Conservation (phyloP, 306 rosid genomes). For the Betula pendula region DNA sequence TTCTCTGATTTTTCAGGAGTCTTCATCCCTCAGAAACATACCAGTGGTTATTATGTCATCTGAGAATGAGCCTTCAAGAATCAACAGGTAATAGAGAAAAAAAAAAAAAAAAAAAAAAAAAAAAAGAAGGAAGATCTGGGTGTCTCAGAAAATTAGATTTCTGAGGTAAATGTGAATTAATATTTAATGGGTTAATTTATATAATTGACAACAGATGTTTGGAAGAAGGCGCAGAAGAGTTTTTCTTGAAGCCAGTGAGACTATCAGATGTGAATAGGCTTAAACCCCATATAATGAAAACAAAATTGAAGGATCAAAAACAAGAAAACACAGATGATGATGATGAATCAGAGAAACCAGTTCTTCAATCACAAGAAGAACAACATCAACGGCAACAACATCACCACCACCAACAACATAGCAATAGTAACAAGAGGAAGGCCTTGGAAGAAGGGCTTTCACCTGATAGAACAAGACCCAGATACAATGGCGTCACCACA, state of each 20-base stretch:
- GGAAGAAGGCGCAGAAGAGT: constrained; percentile 96
- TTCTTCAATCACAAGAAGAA: constrained; percentile 23
- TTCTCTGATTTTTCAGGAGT: constrained; percentile 70
- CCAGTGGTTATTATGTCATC: constrained; percentile 98
- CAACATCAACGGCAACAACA: constrained; percentile 14
- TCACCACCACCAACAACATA: constrained; percentile 36
- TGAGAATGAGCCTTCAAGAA: constrained; percentile 93
- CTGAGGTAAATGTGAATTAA: constrained; percentile 13
- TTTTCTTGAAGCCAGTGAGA: constrained; percentile 90
- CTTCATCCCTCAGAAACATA: constrained; percentile 78
- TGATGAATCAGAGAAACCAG: constrained; percentile 33
- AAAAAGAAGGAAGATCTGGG: neutral
- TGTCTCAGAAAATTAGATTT: constrained; percentile 3
- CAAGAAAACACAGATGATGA: constrained; percentile 27
- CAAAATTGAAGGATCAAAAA: constrained; percentile 51
- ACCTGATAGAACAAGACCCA: constrained; percentile 83
- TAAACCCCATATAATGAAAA: constrained; percentile 71
- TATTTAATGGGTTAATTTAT: no score
- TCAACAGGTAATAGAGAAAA: constrained; percentile 52
- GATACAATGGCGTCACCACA: constrained; percentile 76
- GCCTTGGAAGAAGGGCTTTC: constrained; percentile 72
- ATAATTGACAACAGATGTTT: constrained; percentile 58
- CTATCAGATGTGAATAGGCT: constrained; percentile 68
- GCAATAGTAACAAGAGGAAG: constrained; percentile 74
- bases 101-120: neutral